Evolutionary conservation across 768 basidiomycete genomes (phyloP), one percentile per base, ranked within the genome.

Genomic region (Lentinula aciculospora): DNA sequence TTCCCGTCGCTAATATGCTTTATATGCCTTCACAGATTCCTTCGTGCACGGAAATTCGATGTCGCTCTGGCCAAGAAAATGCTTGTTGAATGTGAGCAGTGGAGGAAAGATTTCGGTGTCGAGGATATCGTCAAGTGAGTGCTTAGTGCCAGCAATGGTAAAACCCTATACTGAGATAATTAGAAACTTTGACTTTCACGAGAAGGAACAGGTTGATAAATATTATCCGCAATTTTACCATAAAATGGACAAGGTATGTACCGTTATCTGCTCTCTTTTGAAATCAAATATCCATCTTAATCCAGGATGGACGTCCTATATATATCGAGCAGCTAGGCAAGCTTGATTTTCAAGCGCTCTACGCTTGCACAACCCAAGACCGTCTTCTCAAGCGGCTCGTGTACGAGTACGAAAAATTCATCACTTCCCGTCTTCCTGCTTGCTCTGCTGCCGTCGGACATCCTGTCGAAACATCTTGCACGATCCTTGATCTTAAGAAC

Each of bases 151-250:
- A 28, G 42, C 25, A 27, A n/a, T 23, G 13, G 34, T 32, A 31
- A 28, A 17, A 36, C n/a, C 32, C 17, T n/a, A 36, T 45, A 47
- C 45, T 45, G 29, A 34, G 15, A 15, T 23, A 44, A 15, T 47
- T 60, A 92, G 92, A 63, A 86, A 81, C 68, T 98, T 97, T 68
- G 83, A 88, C 53, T 98, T 95, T 72, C 81, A 81, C 57, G 94
- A 97, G 72, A 87, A 86, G 67, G 73, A 71, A 36, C 79, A 84
- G 64, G 94, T 98, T 7, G 84, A 94, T 79, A 89, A 91, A 74
- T 93, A 89, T 65, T 98, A 97, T 67, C 94, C 95, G 2, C 94
- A 96, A 66, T 97, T 83, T 72, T 97, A 98, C 71, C 96, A 98
- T 77, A 95, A 92, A 76, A 89, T 79, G 63, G 96, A 98, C 79